Percentiles rank a stretch among this genome's conserved stretches.
phyloP scores from a whole-genome alignment of 2,329 filamentous ascomycete species.

The Fusarium lateritium region DNA sequence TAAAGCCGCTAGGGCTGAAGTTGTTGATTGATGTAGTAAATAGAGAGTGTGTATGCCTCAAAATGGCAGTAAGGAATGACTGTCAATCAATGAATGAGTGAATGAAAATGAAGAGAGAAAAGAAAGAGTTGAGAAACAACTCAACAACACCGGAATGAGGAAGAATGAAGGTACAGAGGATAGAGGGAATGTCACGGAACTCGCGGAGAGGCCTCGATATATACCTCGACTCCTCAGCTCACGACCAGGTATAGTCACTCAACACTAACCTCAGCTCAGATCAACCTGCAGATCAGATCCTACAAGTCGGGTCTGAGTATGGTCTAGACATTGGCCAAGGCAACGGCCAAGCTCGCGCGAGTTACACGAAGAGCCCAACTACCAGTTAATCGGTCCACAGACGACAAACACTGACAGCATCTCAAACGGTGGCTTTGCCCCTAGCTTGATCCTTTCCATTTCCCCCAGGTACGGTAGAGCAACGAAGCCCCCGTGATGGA shows the following conservation, averaged over 20 bases:
- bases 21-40: conserved; percentile 19
- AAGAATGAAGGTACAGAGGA: conserved; percentile 35
- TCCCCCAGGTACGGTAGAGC: conserved; percentile 10
- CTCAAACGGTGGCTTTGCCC: conserved; percentile 45
- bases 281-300: conserved; percentile 26
- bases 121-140: conserved; percentile 30
- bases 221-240: conserved; percentile 34
- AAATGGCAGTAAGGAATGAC: conserved; percentile 39
- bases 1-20: conserved; percentile 39
- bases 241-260: conserved; percentile 3
- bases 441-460: conserved; percentile 31
- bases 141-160: conserved; percentile 39
- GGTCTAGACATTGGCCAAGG: conserved; percentile 13
- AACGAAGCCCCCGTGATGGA: not conserved
- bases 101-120: conserved; percentile 35
- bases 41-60: conserved; percentile 30
- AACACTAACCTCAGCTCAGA: conserved; percentile 20
- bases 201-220: conserved; percentile 38
- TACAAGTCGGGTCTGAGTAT: conserved; percentile 6
- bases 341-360: conserved; percentile 11
- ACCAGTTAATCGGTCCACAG: conserved; percentile 16
- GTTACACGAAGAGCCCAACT: conserved; percentile 34
- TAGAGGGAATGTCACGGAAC: conserved; percentile 12
- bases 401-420: conserved; percentile 29
- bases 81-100: conserved; percentile 38